phyloP scores from a whole-genome alignment of 163 green algal species.

The Scenedesmus sp. region DNA sequence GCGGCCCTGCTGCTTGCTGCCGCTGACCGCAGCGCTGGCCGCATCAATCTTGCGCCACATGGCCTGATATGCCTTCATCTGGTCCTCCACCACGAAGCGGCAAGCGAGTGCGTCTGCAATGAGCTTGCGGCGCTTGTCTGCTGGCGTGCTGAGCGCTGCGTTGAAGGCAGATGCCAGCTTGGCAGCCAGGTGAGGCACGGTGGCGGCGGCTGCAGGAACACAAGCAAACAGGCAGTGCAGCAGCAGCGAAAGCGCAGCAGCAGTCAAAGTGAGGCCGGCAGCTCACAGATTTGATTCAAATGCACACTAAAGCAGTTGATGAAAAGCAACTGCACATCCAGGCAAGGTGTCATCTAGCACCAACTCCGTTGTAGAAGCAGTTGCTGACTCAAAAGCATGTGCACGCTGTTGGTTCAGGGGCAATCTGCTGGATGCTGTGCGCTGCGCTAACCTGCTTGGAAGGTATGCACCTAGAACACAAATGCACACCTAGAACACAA shows the following conservation, averaged over 20 bases:
- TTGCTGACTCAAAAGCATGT: too few species aligned
- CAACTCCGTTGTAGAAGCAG: too few species aligned
- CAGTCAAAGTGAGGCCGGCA: not conserved
- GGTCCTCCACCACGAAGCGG: conserved; percentile 19
- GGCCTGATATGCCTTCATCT: conserved; percentile 42
- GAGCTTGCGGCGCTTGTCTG: not conserved
- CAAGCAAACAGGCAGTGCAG: not conserved
- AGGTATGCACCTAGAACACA: too few species aligned
- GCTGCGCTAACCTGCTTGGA: too few species aligned
- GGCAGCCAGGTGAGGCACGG: conserved; percentile 45
- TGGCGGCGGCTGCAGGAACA: conserved; percentile 36
- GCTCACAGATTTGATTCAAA: too few species aligned
- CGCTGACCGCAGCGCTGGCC: conserved; percentile 5
- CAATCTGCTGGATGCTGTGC: too few species aligned
- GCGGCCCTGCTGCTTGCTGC: conserved; percentile 1
- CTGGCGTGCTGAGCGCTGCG: conserved; percentile 18
- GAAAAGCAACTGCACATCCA: too few species aligned
- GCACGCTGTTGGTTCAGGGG: too few species aligned
- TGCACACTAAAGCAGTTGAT: too few species aligned
- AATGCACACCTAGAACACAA: too few species aligned
- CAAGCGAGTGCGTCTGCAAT: conserved; percentile 16
- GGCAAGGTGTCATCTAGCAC: too few species aligned
- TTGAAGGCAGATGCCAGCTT: conserved; percentile 46
- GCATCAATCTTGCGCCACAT: conserved; percentile 45
- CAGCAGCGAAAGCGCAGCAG: not conserved